phyloP scores from a whole-genome alignment of 2,329 filamentous ascomycete species.

The Epichloe baconii region DNA sequence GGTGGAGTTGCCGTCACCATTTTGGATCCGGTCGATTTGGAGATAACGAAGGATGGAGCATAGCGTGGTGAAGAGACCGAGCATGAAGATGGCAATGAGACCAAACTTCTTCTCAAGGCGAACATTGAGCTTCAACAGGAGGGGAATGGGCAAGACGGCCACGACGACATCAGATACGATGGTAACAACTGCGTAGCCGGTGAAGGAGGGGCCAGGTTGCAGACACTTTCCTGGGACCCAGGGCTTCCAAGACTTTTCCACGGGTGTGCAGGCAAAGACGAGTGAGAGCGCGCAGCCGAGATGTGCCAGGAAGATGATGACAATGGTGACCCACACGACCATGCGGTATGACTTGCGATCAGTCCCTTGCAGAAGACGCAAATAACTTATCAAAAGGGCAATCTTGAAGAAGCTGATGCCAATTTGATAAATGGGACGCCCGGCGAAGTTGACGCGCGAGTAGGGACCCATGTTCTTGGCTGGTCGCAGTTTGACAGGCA shows the following conservation, averaged over 20 bases:
- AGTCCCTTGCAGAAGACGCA: conserved; percentile 36
- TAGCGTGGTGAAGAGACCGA: conserved; percentile 41
- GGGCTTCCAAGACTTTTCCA: conserved; percentile 33
- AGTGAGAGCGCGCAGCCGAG: conserved; percentile 34
- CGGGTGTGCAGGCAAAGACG: conserved; percentile 36
- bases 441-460: conserved; percentile 37
- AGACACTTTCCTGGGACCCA: conserved; percentile 28
- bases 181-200: conserved; percentile 36
- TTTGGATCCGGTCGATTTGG: conserved; percentile 36
- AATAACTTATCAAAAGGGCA: conserved; percentile 40
- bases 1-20: conserved; percentile 39
- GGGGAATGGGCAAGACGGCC: conserved; percentile 35
- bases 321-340: conserved; percentile 31
- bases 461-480: conserved; percentile 29
- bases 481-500: conserved; percentile 31
- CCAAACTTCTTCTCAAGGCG: conserved; percentile 34
- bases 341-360: conserved; percentile 29
- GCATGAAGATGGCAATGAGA: conserved; percentile 36
- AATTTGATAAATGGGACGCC: conserved; percentile 39
- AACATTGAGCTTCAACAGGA: conserved; percentile 35
- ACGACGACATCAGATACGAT: conserved; percentile 38
- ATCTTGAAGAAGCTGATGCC: conserved; percentile 45
- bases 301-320: conserved; percentile 30
- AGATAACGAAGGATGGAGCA: conserved; percentile 39
- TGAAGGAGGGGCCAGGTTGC: conserved; percentile 33